Conservation (phyloP, 768 basidiomycete genomes). For the Bullera alba region DNA sequence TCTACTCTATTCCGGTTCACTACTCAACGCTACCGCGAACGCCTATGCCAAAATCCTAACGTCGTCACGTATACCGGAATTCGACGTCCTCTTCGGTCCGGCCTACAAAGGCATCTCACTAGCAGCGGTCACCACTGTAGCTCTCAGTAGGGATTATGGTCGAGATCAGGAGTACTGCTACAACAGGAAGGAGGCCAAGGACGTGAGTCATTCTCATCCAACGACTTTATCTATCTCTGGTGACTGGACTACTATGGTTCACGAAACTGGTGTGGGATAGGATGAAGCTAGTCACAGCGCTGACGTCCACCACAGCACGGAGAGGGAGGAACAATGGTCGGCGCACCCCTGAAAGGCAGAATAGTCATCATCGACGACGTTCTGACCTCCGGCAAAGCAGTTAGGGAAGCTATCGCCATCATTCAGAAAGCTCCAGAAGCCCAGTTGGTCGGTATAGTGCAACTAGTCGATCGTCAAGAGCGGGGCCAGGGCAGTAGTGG, state of each 20-base stretch:
- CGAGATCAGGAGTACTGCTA: conserved; percentile 75
- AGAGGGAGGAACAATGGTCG: conserved; percentile 87
- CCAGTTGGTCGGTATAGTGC: conserved; percentile 73
- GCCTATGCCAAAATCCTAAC: conserved; percentile 80
- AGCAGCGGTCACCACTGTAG: conserved; percentile 72
- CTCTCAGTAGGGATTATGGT: conserved; percentile 61
- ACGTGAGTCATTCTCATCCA: conserved; percentile 46
- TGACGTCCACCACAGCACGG: conserved; percentile 55
- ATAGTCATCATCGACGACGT: conserved; percentile 94
- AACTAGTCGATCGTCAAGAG: conserved; percentile 81
- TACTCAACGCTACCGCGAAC: conserved; percentile 66
- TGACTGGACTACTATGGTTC: background rate
- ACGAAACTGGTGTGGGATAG: too few species aligned
- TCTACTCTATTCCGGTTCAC: conserved; percentile 71
- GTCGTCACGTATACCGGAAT: conserved; percentile 51
- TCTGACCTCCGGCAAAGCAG: conserved; percentile 69
- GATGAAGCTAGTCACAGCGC: too few species aligned
- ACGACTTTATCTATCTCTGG: too few species aligned
- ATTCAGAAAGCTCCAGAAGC: conserved; percentile 61
- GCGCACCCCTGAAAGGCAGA: conserved; percentile 66
- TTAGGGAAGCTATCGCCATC: conserved; percentile 71
- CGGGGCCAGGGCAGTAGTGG: conserved; percentile 61
- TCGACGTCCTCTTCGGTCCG: conserved; percentile 89
- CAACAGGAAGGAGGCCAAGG: conserved; percentile 91
- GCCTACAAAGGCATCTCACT: conserved; percentile 97